A percentile compares a stretch with the other conserved stretches of the same genome.
These are phyloP conservation scores for Psilocybe cubensis DNA, from an alignment of 768 basidiomycete species.

Conservation along the genomic window DNA sequence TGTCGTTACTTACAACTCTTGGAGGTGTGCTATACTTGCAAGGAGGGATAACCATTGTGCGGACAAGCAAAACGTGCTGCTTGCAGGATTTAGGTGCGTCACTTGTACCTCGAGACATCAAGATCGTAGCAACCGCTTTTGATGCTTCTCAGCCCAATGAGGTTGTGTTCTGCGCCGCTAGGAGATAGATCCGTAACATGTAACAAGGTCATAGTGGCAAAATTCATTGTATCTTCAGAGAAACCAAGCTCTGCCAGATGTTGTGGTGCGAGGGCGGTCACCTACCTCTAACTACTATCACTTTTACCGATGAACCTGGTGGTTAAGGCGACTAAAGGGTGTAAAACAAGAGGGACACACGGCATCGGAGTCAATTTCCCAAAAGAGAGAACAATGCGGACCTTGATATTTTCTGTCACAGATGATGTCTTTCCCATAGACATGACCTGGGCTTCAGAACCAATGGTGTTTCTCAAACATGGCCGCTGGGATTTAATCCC, in stretches of 20 bases:
- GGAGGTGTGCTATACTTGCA: background rate
- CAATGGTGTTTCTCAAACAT: background rate
- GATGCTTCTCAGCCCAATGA: background rate
- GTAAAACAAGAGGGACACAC: background rate
- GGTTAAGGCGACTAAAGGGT: background rate
- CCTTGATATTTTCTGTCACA: slow-evolving; percentile 2
- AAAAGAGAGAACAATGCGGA: slow-evolving; percentile 19
- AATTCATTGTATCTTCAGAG: background rate
- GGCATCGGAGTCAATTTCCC: slow-evolving; percentile 9
- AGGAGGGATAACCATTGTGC: too few relatives aligned
- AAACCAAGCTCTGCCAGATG: background rate
- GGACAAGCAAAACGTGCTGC: background rate
- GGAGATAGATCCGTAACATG: background rate
- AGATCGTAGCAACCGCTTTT: background rate
- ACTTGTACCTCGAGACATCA: background rate
- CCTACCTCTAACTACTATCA: too few relatives aligned
- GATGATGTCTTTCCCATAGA: background rate
- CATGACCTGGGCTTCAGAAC: background rate
- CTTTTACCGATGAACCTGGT: background rate
- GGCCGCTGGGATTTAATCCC: slow-evolving; percentile 1
- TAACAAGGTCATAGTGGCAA: background rate
- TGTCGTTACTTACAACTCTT: background rate
- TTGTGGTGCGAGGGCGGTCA: background rate
- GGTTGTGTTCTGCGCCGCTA: background rate
- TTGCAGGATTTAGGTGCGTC: background rate